Evolutionary conservation across 2,329 filamentous ascomycete species (phyloP).

Genomic region (Colletotrichum musae): DNA sequence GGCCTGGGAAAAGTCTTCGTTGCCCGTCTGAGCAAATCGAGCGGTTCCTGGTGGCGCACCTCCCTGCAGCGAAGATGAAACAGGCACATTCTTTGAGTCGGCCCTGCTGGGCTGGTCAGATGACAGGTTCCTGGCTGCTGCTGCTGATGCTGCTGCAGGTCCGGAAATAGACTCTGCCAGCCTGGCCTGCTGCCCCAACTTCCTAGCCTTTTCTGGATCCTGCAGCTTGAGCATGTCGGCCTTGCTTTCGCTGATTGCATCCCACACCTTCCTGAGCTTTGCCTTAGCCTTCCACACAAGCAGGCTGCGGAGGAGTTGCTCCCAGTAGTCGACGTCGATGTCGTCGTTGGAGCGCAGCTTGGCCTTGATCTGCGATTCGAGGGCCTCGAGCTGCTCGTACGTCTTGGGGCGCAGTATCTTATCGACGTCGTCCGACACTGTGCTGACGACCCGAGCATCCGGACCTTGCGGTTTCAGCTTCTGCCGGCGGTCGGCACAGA

Average conservation of each 20-base stretch:
- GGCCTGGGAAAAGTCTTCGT: slow-evolving; percentile 87
- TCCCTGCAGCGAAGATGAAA: slow-evolving; percentile 22
- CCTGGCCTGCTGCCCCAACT: slow-evolving; percentile 47
- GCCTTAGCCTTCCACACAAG: slow-evolving; percentile 94
- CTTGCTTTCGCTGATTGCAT: slow-evolving; percentile 80
- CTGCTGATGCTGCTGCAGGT: slow-evolving; percentile 12
- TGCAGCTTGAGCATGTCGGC: slow-evolving; percentile 69
- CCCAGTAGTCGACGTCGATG: slow-evolving; percentile 98
- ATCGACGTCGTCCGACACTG: slow-evolving; percentile 90
- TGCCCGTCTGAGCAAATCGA: slow-evolving; percentile 77
- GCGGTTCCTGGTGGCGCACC: slow-evolving; percentile 69
- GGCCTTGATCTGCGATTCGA: slow-evolving; percentile 88
- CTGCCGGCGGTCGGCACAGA: slow-evolving; percentile 83
- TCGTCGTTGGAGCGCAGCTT: slow-evolving; percentile 92
- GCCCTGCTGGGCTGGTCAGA: slow-evolving; percentile 43
- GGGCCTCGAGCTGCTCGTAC: slow-evolving; percentile 85
- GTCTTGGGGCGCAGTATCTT: slow-evolving; percentile 88
- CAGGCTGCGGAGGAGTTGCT: slow-evolving; percentile 87
- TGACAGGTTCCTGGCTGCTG: slow-evolving; percentile 33
- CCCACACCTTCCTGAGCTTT: slow-evolving; percentile 83
- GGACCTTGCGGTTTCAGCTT: slow-evolving; percentile 72
- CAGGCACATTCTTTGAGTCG: slow-evolving; percentile 43
- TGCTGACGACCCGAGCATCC: slow-evolving; percentile 83
- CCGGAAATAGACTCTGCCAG: slow-evolving; percentile 54
- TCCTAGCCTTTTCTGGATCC: slow-evolving; percentile 75